phyloP scores from a whole-genome alignment of 495 filamentous ascomycete species.

The Hypoxylon lenormandii region DNA sequence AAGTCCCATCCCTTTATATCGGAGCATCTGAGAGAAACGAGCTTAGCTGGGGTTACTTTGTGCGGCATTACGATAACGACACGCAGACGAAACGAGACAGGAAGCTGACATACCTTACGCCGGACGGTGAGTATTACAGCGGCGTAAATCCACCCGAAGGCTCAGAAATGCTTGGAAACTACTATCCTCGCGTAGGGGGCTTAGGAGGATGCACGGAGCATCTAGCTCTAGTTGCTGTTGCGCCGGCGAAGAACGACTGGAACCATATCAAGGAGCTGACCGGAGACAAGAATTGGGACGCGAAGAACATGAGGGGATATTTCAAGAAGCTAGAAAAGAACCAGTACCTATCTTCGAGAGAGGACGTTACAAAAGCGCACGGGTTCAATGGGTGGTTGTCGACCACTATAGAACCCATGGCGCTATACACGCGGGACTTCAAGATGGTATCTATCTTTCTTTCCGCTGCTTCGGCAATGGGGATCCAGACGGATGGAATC shows the following conservation, averaged over 20 bases:
- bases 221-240: conserved; percentile 60
- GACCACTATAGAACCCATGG: conserved; percentile 62
- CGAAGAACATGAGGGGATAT: conserved; percentile 63
- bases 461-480: conserved; percentile 65
- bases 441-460: conserved; percentile 65
- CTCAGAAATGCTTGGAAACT: conserved; percentile 57
- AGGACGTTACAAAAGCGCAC: conserved; percentile 55
- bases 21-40: conserved; percentile 61
- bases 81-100: conserved; percentile 53
- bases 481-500: conserved; percentile 47
- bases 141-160: conserved; percentile 58
- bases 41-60: conserved; percentile 60
- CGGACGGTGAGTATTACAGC: conserved; percentile 51
- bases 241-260: conserved; percentile 62
- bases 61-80: conserved; percentile 59
- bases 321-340: conserved; percentile 66
- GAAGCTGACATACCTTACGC: conserved; percentile 57
- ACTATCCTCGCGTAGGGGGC: conserved; percentile 62
- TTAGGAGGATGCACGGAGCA: conserved; percentile 66
- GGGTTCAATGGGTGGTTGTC: conserved; percentile 70
- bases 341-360: conserved; percentile 58
- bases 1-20: conserved; percentile 61
- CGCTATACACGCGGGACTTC: conserved; percentile 62
- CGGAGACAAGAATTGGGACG: conserved; percentile 61
- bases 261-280: conserved; percentile 62